Base-by-base conservation (phyloP, 257 asterid species). In the Ligustrum vulgare region DNA sequence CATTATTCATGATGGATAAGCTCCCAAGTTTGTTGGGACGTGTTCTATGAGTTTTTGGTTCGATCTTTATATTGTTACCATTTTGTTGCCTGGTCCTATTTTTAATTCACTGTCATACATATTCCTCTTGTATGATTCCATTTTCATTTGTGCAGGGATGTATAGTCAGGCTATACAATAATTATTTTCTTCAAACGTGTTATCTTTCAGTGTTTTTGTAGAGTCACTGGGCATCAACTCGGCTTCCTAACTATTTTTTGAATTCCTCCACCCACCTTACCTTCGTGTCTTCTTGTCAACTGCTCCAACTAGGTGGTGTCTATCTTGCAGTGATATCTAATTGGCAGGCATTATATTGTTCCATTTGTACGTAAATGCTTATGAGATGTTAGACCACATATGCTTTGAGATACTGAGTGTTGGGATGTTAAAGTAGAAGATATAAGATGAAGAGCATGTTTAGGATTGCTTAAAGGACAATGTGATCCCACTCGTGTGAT, bases 21-120 rank as follows among this genome's bases (percentile, higher is more conserved):
- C 20, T 45, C 33, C 20, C 35, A n/a, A n/a, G 4, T 70, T 70
- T 39, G 73, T 45, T 15, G 12, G 62, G 35, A 25, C 47, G 20
- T 56, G n/a, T 31, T 10, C 66, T 51, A 62, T 70, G 28, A 43
- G 39, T 77, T 63, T 72, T 45, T 37, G 6, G 54, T 58, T 58
- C 25, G 66, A 58, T 58, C 33, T 23, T 58, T 58, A 23, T 58
- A 58, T 58, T 3, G 2, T 58, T 58, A 22, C 33, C 16, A 20
- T 9, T 58, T 58, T 20, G 15, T 22, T 58, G 32, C 0, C 66
- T 58, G 66, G 66, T 58, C 23, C 66, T 58, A 58, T 10, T 58
- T 58, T 8, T 58, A 9, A 9, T 8, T 60, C 4, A 16, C 16
- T 60, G 16, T n/a, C 4, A 10, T 60, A 25, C 25, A 60, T 10